Evolutionary conservation across 192 early-diverging fungal species (phyloP), one percentile per base, ranked within the genome.

Genomic region (Pecoramyces ruminantium): DNA sequence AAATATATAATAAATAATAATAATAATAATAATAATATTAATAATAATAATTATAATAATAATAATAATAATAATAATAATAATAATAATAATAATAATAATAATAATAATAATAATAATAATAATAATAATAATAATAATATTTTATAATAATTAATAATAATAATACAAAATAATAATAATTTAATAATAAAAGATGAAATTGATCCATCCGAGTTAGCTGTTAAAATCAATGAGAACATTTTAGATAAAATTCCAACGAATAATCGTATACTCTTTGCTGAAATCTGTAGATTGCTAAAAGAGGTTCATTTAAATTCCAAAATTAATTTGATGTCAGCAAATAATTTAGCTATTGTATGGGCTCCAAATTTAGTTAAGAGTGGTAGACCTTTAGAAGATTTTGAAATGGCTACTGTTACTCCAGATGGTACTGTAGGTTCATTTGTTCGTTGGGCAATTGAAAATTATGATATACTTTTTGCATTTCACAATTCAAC

Each of bases 291-390:
- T 67, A 18, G 51, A n/a, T 18, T 67, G 4, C 18, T 67, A 11
- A 67, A 67, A n/a, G 51, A 67, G n/a, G 51, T 67, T n/a, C 17
- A 67, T 67, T 9, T 11, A 9, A 18, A 93, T 82, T 86, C 89
- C 28, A 82, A 84, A 42, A 82, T 82, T 2, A 98, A 97, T 88
- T 88, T 91, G 80, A 98, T 98, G 96, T 95, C 92, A 2, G 81
- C 93, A 8, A 86, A 87, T 38, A 95, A 94, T 84, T 86, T 97
- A 77, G 93, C 94, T 0, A 90, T 95, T 17, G 93, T 96, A 2
- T 94, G 95, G 89, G 88, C 94, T 11, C 95, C 96, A 12, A 98
- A 96, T 81, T 87, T 98, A 82, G 90, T 96, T 2, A 28, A 80
- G 14, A 84, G 86, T 78, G 85, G 82, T 0, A 86, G 86, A 79